Percentiles rank a stretch among this genome's conserved stretches.
Evolutionary conservation across 2,329 filamentous ascomycete species (phyloP).

Genomic region (Huntiella omanensis): DNA sequence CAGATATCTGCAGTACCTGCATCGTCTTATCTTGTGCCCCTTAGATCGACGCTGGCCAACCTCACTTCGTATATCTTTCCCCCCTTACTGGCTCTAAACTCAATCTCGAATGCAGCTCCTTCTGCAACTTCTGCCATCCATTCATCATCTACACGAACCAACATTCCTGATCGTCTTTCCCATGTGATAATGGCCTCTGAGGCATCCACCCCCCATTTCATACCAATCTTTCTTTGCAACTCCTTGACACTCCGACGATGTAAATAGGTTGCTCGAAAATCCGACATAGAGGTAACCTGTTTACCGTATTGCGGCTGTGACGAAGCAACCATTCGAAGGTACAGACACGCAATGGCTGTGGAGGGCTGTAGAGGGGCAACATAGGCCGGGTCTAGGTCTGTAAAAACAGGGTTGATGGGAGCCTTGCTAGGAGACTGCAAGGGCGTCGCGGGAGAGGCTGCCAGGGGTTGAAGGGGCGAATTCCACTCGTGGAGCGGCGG

Average conservation of each 20-base stretch:
- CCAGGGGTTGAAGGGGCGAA: no score
- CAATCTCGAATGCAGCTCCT: conserved; percentile 40
- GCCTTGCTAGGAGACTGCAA: no score
- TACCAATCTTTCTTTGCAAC: conserved; percentile 51
- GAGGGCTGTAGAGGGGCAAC: no score
- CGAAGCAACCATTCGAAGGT: neutral
- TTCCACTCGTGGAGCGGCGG: neutral
- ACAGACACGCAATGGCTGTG: no score
- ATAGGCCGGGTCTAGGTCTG: no score
- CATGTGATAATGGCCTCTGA: conserved; percentile 53
- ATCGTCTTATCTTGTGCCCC: no score
- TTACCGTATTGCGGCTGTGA: conserved; percentile 20
- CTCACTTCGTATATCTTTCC: conserved; percentile 32
- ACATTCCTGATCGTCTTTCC: conserved; percentile 53
- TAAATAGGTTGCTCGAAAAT: conserved; percentile 58
- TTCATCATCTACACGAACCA: conserved; percentile 81
- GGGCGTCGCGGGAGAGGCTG: no score
- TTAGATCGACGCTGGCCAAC: no score
- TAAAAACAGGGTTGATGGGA: no score
- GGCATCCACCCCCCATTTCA: conserved; percentile 66
- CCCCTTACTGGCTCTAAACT: conserved; percentile 42
- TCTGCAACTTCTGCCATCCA: conserved; percentile 68
- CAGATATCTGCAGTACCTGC: no score
- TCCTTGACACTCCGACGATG: conserved; percentile 57
- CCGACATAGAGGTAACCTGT: neutral